These are phyloP conservation scores for Aspergillus intermedius DNA, from an alignment of 2,329 filamentous ascomycete genomes.

Conservation along the genomic window DNA sequence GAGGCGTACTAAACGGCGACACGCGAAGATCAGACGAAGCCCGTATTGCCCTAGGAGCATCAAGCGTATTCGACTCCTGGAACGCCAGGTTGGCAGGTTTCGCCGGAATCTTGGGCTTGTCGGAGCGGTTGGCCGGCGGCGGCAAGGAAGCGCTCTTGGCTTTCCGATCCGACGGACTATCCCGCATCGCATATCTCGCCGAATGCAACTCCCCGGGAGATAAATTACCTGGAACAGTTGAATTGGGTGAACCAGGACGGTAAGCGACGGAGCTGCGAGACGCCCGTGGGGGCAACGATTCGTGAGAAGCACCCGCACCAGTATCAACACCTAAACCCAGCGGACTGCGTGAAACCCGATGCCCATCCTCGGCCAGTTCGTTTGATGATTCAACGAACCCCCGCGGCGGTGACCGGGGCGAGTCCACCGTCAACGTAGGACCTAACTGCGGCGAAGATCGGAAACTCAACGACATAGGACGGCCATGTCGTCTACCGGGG, in stretches of 20 bases:
- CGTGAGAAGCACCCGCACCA: constrained; percentile 15
- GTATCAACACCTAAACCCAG: no score
- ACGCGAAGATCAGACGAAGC: constrained; percentile 40
- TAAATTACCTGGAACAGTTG: constrained; percentile 14
- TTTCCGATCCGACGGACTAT: constrained; percentile 23
- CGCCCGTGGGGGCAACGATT: constrained; percentile 17
- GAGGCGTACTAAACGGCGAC: constrained; percentile 84
- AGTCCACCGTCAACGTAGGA: constrained; percentile 39
- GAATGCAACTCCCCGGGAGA: constrained; percentile 14
- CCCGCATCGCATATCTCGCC: constrained; percentile 7
- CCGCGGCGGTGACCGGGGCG: constrained; percentile 38
- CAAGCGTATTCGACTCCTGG: constrained; percentile 22
- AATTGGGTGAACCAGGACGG: constrained; percentile 28
- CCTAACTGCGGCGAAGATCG: constrained; percentile 36
- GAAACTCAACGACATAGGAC: constrained; percentile 40
- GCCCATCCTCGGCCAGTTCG: constrained; percentile 62
- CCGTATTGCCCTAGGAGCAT: constrained; percentile 20
- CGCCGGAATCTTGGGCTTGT: constrained; percentile 62
- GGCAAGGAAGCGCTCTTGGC: constrained; percentile 46
- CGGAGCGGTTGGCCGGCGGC: constrained; percentile 72
- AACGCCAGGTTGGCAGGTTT: constrained; percentile 36
- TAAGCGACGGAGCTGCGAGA: constrained; percentile 11
- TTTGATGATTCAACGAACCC: constrained; percentile 39
- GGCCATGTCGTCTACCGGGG: constrained; percentile 55
- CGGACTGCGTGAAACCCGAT: constrained; percentile 17